Evolutionary conservation across 257 asterid species (phyloP).

Genomic region (Solanum habrochaites): DNA sequence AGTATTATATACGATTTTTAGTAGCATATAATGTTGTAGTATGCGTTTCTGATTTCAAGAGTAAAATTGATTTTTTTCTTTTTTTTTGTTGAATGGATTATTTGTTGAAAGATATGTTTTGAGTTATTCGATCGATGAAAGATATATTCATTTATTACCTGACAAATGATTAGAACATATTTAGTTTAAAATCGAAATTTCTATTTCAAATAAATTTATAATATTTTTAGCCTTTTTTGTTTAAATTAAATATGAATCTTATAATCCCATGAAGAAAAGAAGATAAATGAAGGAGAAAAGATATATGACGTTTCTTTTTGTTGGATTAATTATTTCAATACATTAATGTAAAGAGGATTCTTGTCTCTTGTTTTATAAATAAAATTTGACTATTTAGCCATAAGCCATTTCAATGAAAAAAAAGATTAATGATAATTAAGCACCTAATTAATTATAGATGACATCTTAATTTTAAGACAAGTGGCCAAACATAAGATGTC

Average conservation of each 20-base stretch:
- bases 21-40: too few relatives aligned
- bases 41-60: too few relatives aligned
- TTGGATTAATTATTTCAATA: background rate
- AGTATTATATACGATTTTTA: too few relatives aligned
- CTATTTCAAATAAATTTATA: background rate
- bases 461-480: background rate
- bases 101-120: background rate
- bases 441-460: background rate
- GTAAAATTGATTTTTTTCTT: accelerated
- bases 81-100: background rate
- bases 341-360: background rate
- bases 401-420: background rate
- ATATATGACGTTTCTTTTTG: background rate
- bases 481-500: background rate
- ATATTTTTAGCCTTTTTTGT: too few relatives aligned
- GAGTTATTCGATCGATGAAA: background rate
- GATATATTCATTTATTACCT: background rate
- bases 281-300: background rate
- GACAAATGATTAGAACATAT: accelerated
- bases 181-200: background rate
- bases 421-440: background rate
- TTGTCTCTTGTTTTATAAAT: background rate
- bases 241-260: too few relatives aligned
- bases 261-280: background rate
- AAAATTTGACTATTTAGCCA: background rate